These are phyloP conservation scores for Lipomyces anomalus DNA, from an alignment of 805 yeast species.

Conservation along the genomic window DNA sequence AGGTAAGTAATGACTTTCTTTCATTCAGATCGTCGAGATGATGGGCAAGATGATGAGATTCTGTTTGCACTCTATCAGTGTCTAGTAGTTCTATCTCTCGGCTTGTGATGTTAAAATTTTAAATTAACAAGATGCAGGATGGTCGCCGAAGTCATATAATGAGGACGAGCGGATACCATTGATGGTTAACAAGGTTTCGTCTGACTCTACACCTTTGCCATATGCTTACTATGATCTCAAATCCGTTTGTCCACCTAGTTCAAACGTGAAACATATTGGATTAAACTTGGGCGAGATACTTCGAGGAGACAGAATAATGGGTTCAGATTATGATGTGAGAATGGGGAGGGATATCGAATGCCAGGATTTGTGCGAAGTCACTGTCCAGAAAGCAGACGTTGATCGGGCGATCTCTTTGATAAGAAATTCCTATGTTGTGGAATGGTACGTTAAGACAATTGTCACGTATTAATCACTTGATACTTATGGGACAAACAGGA, in stretches of 20 bases:
- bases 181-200: slow-evolving; percentile 69
- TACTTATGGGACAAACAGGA: slow-evolving; percentile 10
- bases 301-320: slow-evolving; percentile 75
- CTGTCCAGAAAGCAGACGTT: slow-evolving; percentile 48
- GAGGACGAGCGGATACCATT: slow-evolving; percentile 61
- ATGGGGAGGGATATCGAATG: slow-evolving; percentile 67
- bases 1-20: not conserved
- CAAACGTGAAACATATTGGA: slow-evolving; percentile 47
- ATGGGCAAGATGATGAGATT: no score
- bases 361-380: slow-evolving; percentile 59
- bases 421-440: slow-evolving; percentile 65
- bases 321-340: slow-evolving; percentile 58
- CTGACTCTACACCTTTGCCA: slow-evolving; percentile 72
- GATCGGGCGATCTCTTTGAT: slow-evolving; percentile 55
- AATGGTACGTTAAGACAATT: slow-evolving; percentile 45
- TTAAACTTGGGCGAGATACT: slow-evolving; percentile 70
- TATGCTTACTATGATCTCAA: slow-evolving; percentile 71
- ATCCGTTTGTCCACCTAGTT: slow-evolving; percentile 67
- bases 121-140: not conserved
- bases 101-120: not conserved
- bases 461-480: not conserved
- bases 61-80: no score
- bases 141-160: slow-evolving; percentile 29
- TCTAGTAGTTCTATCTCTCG: no score
- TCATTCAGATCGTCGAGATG: no score